A percentile compares a stretch with the other conserved stretches of the same genome.
These are phyloP conservation scores for Aurantiochytrium sp. DNA, from an alignment of 108 stramenopile species.

Conservation along the genomic window DNA sequence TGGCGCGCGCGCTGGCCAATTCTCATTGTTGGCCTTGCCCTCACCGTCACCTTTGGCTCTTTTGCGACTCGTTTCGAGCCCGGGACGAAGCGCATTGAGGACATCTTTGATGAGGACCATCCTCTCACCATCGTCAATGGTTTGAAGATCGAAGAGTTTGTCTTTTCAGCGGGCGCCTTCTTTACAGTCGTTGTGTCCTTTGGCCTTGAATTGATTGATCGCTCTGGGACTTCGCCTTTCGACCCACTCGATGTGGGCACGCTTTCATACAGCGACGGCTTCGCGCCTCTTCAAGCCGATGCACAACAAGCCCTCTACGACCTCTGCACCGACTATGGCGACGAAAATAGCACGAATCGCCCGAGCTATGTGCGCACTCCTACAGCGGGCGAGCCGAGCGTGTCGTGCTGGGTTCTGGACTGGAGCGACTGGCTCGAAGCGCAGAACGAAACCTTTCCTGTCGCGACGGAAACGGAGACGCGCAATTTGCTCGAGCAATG, in stretches of 20 bases:
- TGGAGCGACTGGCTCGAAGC: background rate
- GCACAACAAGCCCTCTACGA: background rate
- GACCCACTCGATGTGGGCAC: background rate
- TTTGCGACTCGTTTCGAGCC: background rate
- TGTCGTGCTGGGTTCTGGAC: background rate
- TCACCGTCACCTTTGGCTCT: background rate
- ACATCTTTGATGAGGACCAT: background rate
- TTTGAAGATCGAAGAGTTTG: background rate
- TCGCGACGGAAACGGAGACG: background rate
- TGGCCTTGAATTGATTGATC: conserved; percentile 23
- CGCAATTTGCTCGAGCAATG: background rate
- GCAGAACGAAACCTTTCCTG: background rate
- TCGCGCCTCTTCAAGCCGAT: background rate
- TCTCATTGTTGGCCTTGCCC: background rate
- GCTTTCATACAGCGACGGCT: background rate
- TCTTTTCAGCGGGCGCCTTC: background rate
- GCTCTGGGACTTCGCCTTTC: background rate
- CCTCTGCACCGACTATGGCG: background rate
- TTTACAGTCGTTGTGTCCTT: background rate
- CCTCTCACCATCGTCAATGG: background rate
- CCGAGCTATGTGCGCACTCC: background rate
- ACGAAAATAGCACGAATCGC: background rate
- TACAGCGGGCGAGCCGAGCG: background rate
- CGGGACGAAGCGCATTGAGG: background rate
- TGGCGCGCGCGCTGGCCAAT: background rate